phyloP scores from a whole-genome alignment of 129 eudicot genomes.

The Flaveria linearis region DNA sequence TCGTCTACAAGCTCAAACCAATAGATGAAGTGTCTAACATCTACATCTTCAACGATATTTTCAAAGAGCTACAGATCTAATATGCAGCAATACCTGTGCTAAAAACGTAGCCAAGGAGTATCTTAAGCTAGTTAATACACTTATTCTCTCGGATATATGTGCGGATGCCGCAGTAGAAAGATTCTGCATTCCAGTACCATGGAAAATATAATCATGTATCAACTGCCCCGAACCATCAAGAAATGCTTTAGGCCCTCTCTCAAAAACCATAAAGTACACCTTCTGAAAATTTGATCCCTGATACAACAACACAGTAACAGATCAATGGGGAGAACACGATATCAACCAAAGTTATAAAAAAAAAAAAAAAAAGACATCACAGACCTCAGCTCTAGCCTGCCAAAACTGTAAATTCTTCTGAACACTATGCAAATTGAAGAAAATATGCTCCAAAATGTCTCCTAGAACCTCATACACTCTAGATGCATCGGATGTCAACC shows the following conservation, averaged over 20 bases:
- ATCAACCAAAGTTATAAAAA: neutral
- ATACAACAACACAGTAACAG: slow-evolving; percentile 10
- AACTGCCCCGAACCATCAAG: slow-evolving; percentile 58
- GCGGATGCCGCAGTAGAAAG: slow-evolving; percentile 63
- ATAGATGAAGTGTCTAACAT: neutral
- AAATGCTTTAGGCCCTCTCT: slow-evolving; percentile 90
- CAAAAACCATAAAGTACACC: slow-evolving; percentile 80
- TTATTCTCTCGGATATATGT: slow-evolving; percentile 80
- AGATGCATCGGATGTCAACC: slow-evolving; percentile 54
- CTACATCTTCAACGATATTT: slow-evolving; percentile 6
- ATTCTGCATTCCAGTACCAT: slow-evolving; percentile 68
- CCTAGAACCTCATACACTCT: slow-evolving; percentile 64
- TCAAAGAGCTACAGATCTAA: slow-evolving; percentile 5
- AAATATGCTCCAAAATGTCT: slow-evolving; percentile 65
- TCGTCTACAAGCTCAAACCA: neutral
- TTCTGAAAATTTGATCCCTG: slow-evolving; percentile 80
- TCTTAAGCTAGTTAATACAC: slow-evolving; percentile 65
- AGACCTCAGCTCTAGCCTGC: slow-evolving; percentile 85
- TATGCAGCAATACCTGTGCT: slow-evolving; percentile 62
- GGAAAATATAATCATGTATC: slow-evolving; percentile 55
- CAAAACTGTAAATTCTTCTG: slow-evolving; percentile 84
- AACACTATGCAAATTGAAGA: slow-evolving; percentile 66
- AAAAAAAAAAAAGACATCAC: neutral
- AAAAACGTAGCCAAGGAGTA: slow-evolving; percentile 71
- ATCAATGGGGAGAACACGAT: neutral